Conservation (phyloP, 1,139 yeast species). For the Keqinozyma sinolaborantium region DNA sequence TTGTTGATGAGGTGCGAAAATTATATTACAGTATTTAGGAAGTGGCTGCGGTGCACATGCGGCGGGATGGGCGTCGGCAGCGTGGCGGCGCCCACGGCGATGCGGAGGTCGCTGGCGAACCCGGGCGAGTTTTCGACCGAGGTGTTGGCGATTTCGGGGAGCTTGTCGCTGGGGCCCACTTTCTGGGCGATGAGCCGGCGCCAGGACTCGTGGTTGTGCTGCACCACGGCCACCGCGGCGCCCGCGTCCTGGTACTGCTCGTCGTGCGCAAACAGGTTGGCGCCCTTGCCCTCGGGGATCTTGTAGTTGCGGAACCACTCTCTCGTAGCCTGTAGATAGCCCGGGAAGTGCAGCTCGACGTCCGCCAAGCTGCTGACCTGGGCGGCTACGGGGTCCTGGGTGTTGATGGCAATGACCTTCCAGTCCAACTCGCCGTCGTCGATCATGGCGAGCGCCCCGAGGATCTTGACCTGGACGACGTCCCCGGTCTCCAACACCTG, state of each 20-base stretch:
- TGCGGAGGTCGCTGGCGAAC: constrained; percentile 13
- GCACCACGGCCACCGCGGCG: constrained; percentile 69
- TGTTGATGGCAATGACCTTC: constrained; percentile 80
- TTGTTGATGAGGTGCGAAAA: not conserved
- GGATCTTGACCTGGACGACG: constrained; percentile 75
- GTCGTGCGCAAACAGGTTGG: constrained; percentile 79
- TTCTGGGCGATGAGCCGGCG: constrained; percentile 53
- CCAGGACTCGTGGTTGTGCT: constrained; percentile 77
- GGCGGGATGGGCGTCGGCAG: constrained; percentile 27
- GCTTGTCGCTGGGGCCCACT: constrained; percentile 42
- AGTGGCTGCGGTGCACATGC: constrained; percentile 14
- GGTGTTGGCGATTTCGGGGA: constrained; percentile 51
- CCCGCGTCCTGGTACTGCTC: constrained; percentile 74
- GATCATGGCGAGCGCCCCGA: constrained; percentile 82
- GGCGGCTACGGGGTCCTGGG: constrained; percentile 71
- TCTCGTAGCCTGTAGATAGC: constrained; percentile 74
- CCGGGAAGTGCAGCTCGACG: constrained; percentile 73
- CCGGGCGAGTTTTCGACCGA: constrained; percentile 55
- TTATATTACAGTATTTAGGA: not conserved
- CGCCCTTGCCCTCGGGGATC: constrained; percentile 88
- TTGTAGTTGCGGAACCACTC: constrained; percentile 93
- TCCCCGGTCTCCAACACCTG: constrained; percentile 69
- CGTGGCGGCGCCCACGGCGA: constrained; percentile 11
- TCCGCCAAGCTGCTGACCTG: constrained; percentile 74
- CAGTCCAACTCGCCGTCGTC: constrained; percentile 95